Evolutionary conservation across 2,329 filamentous ascomycete species (phyloP), one percentile per base, ranked within the genome.

Genomic region (Sphaerulina musiva): DNA sequence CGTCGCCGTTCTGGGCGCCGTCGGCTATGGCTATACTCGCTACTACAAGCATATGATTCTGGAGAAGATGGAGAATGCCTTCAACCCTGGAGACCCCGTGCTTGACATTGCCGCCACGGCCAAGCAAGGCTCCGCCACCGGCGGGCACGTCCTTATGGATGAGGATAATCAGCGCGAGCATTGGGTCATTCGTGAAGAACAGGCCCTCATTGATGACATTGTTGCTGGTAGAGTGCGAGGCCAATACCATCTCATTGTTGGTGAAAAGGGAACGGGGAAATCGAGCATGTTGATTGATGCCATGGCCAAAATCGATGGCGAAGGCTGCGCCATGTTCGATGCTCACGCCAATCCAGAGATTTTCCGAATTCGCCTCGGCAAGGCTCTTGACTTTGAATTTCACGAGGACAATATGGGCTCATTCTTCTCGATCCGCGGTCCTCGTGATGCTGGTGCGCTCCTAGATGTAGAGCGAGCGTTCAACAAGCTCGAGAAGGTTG

Each of bases 331-430:
- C 62, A 95, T 98, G 89, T 88, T 97, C 66, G 93, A 98, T 72
- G 91, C 92, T 1, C 93, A 98, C 71, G 86, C 90, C 4, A 91
- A 98, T 69, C 80, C 91, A 1, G 93, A 98, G 66, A 95, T 98
- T 55, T 95, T 98, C 69, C 86, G 93, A 14, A 86, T 96, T 42
- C 82, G 93, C 4, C 29, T 49, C 6, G 47, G 47, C 11, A 49
- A 49, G 39, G 47, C 47, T 10, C 12, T 36, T 4, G 34, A 36
- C 34, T 36, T 36, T 9, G 34, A 36, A 8, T 98, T 87, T 65
- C 89, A 97, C 68, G 93, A 97, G 73, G 93, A 98, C 74, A 96
- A 95, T 67, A 96, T 98, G 58, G 93, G 93, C 43, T 89, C 88
- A 5, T 86, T 98, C 56, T 98, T 98, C 71, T 95, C 88, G 56